These are phyloP conservation scores for Fusarium robinianum DNA, from an alignment of 2,329 filamentous ascomycete genomes.

Conservation along the genomic window DNA sequence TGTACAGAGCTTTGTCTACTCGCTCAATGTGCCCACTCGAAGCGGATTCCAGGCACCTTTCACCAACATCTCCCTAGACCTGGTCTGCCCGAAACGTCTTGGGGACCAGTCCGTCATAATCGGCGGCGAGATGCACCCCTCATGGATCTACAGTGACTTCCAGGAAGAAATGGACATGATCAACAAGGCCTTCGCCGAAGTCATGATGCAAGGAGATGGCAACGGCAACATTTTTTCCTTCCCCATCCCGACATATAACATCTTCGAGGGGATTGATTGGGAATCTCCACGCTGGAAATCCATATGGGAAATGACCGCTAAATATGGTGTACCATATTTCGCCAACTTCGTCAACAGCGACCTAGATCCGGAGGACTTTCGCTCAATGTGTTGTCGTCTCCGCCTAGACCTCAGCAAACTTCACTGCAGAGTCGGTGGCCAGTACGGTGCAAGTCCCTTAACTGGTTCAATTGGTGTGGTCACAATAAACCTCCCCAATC, in stretches of 20 bases:
- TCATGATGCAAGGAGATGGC: conserved; percentile 34
- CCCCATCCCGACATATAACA: conserved; percentile 31
- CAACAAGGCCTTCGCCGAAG: conserved; percentile 33
- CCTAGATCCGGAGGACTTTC: conserved; percentile 31
- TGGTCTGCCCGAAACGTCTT: conserved; percentile 27
- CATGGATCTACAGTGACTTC: conserved; percentile 30
- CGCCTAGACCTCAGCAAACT: conserved; percentile 32
- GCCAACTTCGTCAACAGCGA: conserved; percentile 35
- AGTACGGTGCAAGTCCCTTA: conserved; percentile 30
- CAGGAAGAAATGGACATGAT: conserved; percentile 34
- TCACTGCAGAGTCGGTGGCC: conserved; percentile 29
- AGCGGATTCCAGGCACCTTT: conserved; percentile 34
- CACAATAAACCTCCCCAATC: conserved; percentile 29
- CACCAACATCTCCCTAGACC: conserved; percentile 30
- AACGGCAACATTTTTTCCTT: conserved; percentile 35
- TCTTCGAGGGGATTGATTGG: conserved; percentile 32
- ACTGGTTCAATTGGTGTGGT: conserved; percentile 32
- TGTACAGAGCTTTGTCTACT: conserved; percentile 34
- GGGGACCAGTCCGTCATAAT: conserved; percentile 26
- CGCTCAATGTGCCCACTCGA: conserved; percentile 33
- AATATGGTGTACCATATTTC: conserved; percentile 34
- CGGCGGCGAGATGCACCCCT: conserved; percentile 18
- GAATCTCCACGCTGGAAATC: conserved; percentile 31
- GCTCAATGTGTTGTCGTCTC: conserved; percentile 33
- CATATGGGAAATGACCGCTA: conserved; percentile 35